Evolutionary conservation across 2,329 filamentous ascomycete species (phyloP).

Genomic region (Teratosphaeria zuluensis): DNA sequence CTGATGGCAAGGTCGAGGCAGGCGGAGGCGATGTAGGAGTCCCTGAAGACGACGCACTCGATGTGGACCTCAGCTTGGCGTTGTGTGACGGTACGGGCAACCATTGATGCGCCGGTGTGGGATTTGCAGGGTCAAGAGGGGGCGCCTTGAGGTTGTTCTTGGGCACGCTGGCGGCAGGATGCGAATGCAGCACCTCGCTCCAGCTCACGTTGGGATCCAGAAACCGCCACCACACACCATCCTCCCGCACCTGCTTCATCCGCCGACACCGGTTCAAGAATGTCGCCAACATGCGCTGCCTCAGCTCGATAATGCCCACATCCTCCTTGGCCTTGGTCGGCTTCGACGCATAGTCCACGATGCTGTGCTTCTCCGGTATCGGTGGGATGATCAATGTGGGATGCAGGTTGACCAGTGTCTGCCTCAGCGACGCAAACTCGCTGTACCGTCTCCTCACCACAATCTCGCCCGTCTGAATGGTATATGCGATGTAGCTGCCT

Average conservation of each 20-base stretch:
- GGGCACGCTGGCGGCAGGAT: conserved; percentile 81
- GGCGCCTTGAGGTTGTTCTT: conserved; percentile 92
- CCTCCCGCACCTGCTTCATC: conserved; percentile 85
- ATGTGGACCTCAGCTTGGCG: conserved; percentile 64
- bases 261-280: conserved; percentile 87
- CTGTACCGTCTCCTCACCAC: conserved; percentile 94
- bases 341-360: conserved; percentile 97
- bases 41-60: conserved; percentile 37
- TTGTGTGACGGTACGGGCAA: conserved; percentile 78
- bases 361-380: conserved; percentile 96
- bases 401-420: conserved; percentile 81
- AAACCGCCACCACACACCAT: conserved; percentile 97
- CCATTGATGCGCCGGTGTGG: conserved; percentile 74
- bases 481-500: conserved; percentile 92
- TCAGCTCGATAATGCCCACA: conserved; percentile 87
- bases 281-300: conserved; percentile 93
- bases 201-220: conserved; percentile 97
- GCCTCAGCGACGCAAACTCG: conserved; percentile 84
- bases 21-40: conserved; percentile 47
- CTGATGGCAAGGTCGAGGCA: conserved; percentile 40
- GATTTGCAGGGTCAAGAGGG: conserved; percentile 90
- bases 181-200: conserved; percentile 86
- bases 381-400: conserved; percentile 92
- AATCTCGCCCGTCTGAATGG: conserved; percentile 87
- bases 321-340: conserved; percentile 98